Evolutionary conservation across 2,329 filamentous ascomycete species (phyloP).

Genomic region (Trichophyton equinum): DNA sequence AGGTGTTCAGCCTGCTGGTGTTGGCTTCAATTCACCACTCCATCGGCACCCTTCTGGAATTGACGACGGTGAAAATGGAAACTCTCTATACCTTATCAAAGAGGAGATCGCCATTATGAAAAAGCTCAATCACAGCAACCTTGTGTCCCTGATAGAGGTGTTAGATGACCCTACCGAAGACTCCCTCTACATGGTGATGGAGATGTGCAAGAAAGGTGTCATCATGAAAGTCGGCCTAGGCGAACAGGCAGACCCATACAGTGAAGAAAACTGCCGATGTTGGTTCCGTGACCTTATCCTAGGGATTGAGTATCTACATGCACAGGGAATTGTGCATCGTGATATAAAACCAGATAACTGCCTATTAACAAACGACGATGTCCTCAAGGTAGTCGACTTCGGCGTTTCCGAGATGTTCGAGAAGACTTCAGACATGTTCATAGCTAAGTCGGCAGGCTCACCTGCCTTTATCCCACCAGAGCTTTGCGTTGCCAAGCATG

Average conservation of each 20-base stretch:
- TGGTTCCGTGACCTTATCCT: constrained; percentile 94
- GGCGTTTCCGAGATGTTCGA: constrained; percentile 99
- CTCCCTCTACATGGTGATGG: constrained; percentile 94
- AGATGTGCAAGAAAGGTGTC: constrained; percentile 97
- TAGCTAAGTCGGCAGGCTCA: constrained; percentile 83
- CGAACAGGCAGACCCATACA: constrained; percentile 68
- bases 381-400: constrained; percentile 96
- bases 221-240: constrained; percentile 92
- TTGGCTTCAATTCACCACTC: constrained; percentile 51
- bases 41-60: constrained; percentile 44
- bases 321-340: constrained; percentile 85
- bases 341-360: constrained; percentile 98
- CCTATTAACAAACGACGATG: constrained; percentile 73
- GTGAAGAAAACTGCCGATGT: constrained; percentile 65
- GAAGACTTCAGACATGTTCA: constrained; percentile 75
- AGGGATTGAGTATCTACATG: constrained; percentile 90
- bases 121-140: constrained; percentile 85
- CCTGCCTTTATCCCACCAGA: constrained; percentile 92
- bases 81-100: constrained; percentile 73
- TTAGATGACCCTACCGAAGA: constrained; percentile 92
- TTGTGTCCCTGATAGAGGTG: constrained; percentile 89
- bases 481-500: constrained; percentile 74
- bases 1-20: constrained; percentile 39
- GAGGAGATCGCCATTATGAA: constrained; percentile 99
- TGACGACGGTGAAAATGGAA: constrained; percentile 45